Base-by-base conservation (phyloP, 768 basidiomycete species). In the Lyophyllum semitale region DNA sequence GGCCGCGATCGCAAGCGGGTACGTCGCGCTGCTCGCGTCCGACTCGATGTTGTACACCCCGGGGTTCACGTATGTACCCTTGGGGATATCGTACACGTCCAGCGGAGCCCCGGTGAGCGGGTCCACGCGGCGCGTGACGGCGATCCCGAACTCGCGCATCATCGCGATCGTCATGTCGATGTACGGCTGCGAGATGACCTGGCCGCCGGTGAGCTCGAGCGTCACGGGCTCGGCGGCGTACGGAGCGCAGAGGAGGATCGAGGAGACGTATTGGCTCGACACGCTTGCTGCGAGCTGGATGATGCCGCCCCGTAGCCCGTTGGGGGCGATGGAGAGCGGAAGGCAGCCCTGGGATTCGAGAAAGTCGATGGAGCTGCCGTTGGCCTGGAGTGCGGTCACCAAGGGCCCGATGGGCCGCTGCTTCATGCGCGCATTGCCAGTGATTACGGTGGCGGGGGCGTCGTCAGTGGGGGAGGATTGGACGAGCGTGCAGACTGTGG, bases 141-240 rank as follows among this genome's bases (percentile, higher is more conserved):
- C 62, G 57, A 98, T 77, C 3, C 95, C 96, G 68, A 99, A 99
- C 8, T 89, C 84, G 58, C 79, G 79, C 97, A 99, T 98, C 89
- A 99, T 97, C 8, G 94, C 87, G 62, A 97, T 89, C 8, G 97
- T 98, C 97, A 98, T 98, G 74, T 99, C 95, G 71, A 99, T 98
- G 76, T 98, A 99, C 0, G 95, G 95, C 73, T 98, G 96, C 5
- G 94, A 97, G 68, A 99, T 98, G 66, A 98, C 97, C 56, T 91
- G 87, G 0, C 94, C 96, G 11, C 96, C 97, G 0, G 84, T 89
- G 58, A 99, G 83, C 72, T 97, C 90, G 49, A 98, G 86, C 2
- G 85, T 87, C 56, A 97, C 83, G n/a, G 89, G 79, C 66, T 92
- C 78, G 26, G 71, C 63, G 1, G 96, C 95, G 66, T 98, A 99